Conservation (phyloP, 306 rosid genomes). For the Pueraria montana region DNA sequence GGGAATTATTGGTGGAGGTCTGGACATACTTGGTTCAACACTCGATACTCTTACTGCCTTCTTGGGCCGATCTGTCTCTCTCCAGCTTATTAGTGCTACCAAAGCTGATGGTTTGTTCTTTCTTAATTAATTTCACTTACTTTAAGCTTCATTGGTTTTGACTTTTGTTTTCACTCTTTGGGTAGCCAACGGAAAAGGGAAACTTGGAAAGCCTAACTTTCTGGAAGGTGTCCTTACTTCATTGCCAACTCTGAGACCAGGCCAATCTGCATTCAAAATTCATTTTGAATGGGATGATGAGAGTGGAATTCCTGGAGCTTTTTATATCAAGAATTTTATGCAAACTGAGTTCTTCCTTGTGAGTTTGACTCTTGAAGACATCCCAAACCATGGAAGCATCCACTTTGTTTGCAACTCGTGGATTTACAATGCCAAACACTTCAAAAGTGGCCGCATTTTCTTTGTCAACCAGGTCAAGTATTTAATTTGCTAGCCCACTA, state of each 20-base stretch:
- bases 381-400: constrained; percentile 71
- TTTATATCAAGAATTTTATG: constrained; percentile 70
- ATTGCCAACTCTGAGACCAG: constrained; percentile 58
- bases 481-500: too few relatives aligned
- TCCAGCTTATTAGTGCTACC: constrained; percentile 53
- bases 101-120: constrained; percentile 44
- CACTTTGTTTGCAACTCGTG: constrained; percentile 86
- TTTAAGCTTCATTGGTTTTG: not conserved
- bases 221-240: constrained; percentile 61
- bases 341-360: constrained; percentile 70
- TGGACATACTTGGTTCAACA: constrained; percentile 38
- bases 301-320: constrained; percentile 77
- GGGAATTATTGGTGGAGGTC: constrained; percentile 45
- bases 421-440: constrained; percentile 69
- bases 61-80: constrained; percentile 52
- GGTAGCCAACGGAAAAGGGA: constrained; percentile 64
- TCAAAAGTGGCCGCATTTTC: constrained; percentile 72
- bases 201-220: constrained; percentile 64
- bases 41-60: constrained; percentile 50
- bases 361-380: constrained; percentile 67
- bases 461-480: constrained; percentile 70
- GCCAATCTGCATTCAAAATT: constrained; percentile 61
- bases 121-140: too few relatives aligned
- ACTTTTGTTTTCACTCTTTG: not conserved
- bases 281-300: constrained; percentile 67